Conservation (phyloP, 2,329 filamentous ascomycete species). For the Pezicula neosporulosa region DNA sequence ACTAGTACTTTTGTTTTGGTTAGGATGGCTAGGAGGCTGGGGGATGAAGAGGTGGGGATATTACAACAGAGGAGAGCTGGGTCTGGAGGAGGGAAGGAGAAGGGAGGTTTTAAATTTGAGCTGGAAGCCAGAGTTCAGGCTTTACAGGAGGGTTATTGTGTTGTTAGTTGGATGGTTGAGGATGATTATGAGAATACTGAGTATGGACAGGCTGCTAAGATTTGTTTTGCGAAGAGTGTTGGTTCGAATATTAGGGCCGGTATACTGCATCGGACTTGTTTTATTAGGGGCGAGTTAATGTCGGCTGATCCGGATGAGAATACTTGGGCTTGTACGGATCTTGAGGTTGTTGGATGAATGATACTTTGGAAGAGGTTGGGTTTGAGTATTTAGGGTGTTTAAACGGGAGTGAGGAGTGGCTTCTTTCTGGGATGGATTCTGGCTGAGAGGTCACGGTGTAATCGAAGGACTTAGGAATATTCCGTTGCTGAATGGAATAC, state of each 20-base stretch:
- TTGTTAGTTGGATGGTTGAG: background rate
- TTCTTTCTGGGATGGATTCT: too few species aligned
- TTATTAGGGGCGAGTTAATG: background rate
- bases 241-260: background rate
- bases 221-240: background rate
- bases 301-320: background rate
- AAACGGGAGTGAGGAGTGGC: too few species aligned
- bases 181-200: constrained; percentile 1
- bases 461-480: too few species aligned
- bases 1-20: background rate
- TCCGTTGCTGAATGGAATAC: too few species aligned
- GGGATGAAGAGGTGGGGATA: too few species aligned
- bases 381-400: too few species aligned
- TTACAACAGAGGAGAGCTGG: too few species aligned
- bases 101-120: background rate
- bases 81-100: too few species aligned
- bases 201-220: constrained; percentile 1
- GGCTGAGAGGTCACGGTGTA: too few species aligned
- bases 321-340: background rate
- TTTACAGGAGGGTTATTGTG: background rate
- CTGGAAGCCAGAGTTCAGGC: background rate
- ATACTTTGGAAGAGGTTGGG: background rate
- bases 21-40: background rate
- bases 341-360: background rate
- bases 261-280: background rate